Evolutionary conservation across 768 basidiomycete species (phyloP).

Genomic region (Amanita muscaria): DNA sequence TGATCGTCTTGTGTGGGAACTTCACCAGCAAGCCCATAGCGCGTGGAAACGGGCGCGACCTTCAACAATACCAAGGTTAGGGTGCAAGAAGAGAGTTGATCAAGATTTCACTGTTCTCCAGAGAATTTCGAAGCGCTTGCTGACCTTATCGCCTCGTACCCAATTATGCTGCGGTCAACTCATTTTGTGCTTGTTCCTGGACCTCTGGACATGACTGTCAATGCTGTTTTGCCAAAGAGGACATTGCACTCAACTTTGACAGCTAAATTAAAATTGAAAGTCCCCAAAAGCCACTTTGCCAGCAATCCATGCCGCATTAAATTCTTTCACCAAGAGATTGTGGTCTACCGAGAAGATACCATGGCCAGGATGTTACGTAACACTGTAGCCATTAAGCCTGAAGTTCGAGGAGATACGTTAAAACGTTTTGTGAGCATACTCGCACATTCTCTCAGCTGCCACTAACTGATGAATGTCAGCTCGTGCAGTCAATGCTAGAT

Average conservation of each 20-base stretch:
- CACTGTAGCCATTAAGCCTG: constrained; percentile 79
- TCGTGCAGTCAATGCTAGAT: constrained; percentile 94
- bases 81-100: not conserved
- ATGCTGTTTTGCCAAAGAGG: constrained; percentile 72
- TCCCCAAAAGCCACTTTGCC: constrained; percentile 77
- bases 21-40: constrained; percentile 80
- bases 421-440: constrained; percentile 72
- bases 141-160: constrained; percentile 77
- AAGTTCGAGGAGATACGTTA: constrained; percentile 68
- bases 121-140: constrained; percentile 85
- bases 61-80: constrained; percentile 80
- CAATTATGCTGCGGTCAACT: constrained; percentile 63
- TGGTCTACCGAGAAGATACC: constrained; percentile 84
- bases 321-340: constrained; percentile 94
- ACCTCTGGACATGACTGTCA: constrained; percentile 80
- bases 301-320: constrained; percentile 92
- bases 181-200: constrained; percentile 96
- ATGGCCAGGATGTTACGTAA: constrained; percentile 95
- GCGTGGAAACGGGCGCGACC: constrained; percentile 68
- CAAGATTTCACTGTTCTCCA: constrained; percentile 20
- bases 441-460: not conserved
- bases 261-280: constrained; percentile 53
- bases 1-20: constrained; percentile 91
- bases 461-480: constrained; percentile 32
- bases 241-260: constrained; percentile 73